A percentile compares a stretch with the other conserved stretches of the same genome.
phyloP scores from a whole-genome alignment of 2,329 filamentous ascomycete genomes.

The Pestalotiopsis sp. region DNA sequence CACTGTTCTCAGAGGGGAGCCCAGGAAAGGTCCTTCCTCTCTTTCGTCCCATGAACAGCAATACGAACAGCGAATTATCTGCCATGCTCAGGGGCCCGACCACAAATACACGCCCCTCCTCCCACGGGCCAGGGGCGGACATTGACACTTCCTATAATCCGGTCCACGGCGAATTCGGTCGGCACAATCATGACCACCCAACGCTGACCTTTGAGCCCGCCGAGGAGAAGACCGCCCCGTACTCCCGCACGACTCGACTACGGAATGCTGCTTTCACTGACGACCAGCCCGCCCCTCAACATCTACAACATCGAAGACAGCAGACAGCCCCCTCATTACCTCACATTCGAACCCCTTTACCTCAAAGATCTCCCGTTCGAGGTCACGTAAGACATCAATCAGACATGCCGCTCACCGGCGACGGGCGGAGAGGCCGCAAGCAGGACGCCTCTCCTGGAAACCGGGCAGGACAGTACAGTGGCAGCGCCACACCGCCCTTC shows the following conservation, averaged over 20 bases:
- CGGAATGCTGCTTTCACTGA: slow-evolving; percentile 6
- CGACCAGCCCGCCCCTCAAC: slow-evolving; percentile 14
- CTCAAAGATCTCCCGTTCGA: slow-evolving; percentile 6
- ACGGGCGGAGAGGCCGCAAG: slow-evolving; percentile 32
- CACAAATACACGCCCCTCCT: neutral
- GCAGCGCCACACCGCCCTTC: slow-evolving; percentile 25
- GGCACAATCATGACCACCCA: slow-evolving; percentile 17
- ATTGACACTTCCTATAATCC: slow-evolving; percentile 7
- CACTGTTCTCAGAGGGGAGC: neutral
- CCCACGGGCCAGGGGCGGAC: neutral
- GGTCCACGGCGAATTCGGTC: slow-evolving; percentile 15
- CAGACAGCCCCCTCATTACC: slow-evolving; percentile 18
- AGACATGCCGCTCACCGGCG: slow-evolving; percentile 46
- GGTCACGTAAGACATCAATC: slow-evolving; percentile 19
- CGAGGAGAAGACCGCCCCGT: slow-evolving; percentile 18
- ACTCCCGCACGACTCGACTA: neutral
- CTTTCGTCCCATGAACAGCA: neutral
- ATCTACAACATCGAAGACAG: slow-evolving; percentile 28
- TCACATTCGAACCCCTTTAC: slow-evolving; percentile 12
- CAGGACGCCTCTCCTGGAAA: slow-evolving; percentile 28
- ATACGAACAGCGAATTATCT: slow-evolving; percentile 1
- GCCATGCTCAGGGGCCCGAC: slow-evolving; percentile 6
- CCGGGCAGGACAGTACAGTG: slow-evolving; percentile 34
- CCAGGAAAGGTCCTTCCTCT: neutral
- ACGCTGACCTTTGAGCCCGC: slow-evolving; percentile 24